phyloP scores from a whole-genome alignment of 805 yeast species.

The Barnettozyma siamensis region DNA sequence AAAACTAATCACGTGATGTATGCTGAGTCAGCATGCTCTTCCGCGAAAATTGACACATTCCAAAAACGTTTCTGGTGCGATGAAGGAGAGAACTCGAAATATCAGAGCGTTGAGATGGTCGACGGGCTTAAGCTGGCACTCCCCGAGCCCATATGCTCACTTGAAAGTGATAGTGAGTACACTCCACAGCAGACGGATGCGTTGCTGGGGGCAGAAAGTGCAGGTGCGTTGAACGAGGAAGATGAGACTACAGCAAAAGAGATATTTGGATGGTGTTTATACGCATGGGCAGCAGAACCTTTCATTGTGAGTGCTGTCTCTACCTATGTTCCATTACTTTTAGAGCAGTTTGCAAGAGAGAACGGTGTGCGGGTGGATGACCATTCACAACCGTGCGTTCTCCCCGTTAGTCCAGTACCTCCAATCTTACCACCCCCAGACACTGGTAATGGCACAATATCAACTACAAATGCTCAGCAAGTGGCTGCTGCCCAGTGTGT shows the following conservation, averaged over 20 bases:
- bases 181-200: not conserved
- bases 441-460: slow-evolving; percentile 10
- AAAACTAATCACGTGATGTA: too few species aligned
- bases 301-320: slow-evolving; percentile 75
- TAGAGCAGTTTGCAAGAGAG: slow-evolving; percentile 67
- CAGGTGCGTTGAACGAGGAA: not conserved
- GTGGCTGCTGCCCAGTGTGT: slow-evolving; percentile 36
- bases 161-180: not conserved
- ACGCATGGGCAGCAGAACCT: slow-evolving; percentile 75
- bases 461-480: slow-evolving; percentile 2
- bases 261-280: slow-evolving; percentile 63
- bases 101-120: not conserved
- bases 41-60: slow-evolving; percentile 1
- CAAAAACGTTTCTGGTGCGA: not conserved
- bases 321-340: slow-evolving; percentile 65
- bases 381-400: slow-evolving; percentile 48
- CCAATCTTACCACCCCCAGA: slow-evolving; percentile 30
- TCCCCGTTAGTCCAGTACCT: slow-evolving; percentile 27
- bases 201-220: not conserved
- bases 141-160: slow-evolving; percentile 6
- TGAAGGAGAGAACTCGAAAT: not conserved
- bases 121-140: not conserved
- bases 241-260: slow-evolving; percentile 34
- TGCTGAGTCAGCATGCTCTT: too few species aligned
- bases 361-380: slow-evolving; percentile 63